Evolutionary conservation across 2,329 filamentous ascomycete species (phyloP), one percentile per base, ranked within the genome.

Genomic region (Phyllosticta paracitricarpa): DNA sequence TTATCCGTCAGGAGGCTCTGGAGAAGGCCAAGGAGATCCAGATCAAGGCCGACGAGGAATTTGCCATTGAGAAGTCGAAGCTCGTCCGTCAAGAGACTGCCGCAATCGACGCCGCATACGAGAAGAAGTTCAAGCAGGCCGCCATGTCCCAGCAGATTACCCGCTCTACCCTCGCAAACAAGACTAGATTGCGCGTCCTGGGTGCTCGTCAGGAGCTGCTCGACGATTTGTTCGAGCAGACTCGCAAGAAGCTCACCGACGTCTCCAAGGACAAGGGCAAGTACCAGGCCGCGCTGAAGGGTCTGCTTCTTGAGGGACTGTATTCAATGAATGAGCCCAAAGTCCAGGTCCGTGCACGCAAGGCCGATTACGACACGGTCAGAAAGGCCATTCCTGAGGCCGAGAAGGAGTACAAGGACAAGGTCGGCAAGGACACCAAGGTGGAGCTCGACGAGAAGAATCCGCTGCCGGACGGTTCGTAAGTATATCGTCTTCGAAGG

Each of bases 111-210:
- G 81, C 82, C 67, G 81, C 88, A 69, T 99, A 97, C 84, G 89
- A 93, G 79, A 97, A 96, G 86, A 97, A 97, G 82, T 95, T 95
- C 85, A 99, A 97, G 83, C 89, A 96, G 79, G 93, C 94, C 70
- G 85, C 89, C 81, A 96, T 97, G 90, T 93, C 91, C 65, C 94
- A 97, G 83, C 94, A 99, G 81, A 97, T 97, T 80, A 96, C 92
- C 66, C 89, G 89, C 73, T 97, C 92, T 66, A 97, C 92, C 65
- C 87, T 97, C 65, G 84, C 92, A 78, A 99, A 99, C 83, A 96
- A 96, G 83, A 94, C 90, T 62, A 86, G 94, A 64, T 86, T 99
- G 76, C 88, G 88, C 74, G 88, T 99, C 61, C 86, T 99, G 63
- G 84, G 83, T 65, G 89, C 91, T 63, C 85, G 92, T 70, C 94